Base-by-base conservation (phyloP, 257 asterid species). In the Nicotiana obtusifolia region DNA sequence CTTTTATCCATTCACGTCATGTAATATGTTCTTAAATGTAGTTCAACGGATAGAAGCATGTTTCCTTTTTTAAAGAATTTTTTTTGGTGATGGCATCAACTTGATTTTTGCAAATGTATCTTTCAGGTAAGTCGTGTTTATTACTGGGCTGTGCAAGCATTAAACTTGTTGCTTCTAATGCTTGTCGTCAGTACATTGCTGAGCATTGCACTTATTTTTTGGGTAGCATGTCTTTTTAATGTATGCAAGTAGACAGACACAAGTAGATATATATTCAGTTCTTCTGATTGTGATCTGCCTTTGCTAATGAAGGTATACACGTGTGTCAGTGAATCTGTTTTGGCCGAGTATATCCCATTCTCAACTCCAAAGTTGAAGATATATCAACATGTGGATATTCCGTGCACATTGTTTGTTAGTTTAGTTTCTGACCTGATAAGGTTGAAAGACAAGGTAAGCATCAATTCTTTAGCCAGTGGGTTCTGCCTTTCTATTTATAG, bases 291-390 rank as follows among this genome's bases (percentile, higher is more conserved):
- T 69, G 57, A 20, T 69, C 77, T 41, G 14, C 41, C 85, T 76
- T 79, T 80, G 11, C 69, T 47, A 84, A 85, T 89, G 91, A 85
- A 95, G 98, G 93, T 95, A 64, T 91, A 86, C 87, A 93, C 98
- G 0, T 91, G 96, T 86, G 87, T 60, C 30, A 89, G 89, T 19
- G 95, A 89, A 80, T 59, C 88, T 59, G 88, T 89, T 37, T 66
- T 94, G 81, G 85, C 90, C 37, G 81, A 54, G 82, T 84, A 88
- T 65, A 59, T 90, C 64, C 87, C 96, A 22, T 90, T 87, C 77
- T 89, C 97, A 11, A 89, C 91, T 22, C 81, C 92, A 4, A 92
- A 88, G 85, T 62, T 93, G 89, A 89, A 87, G 88, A 44, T 28
- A 2, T 95, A 90, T 87, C 7, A 77, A 41, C 82, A 91, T 53